Conservation (phyloP, 169 alveolate species). For the Plasmodium fragile region DNA sequence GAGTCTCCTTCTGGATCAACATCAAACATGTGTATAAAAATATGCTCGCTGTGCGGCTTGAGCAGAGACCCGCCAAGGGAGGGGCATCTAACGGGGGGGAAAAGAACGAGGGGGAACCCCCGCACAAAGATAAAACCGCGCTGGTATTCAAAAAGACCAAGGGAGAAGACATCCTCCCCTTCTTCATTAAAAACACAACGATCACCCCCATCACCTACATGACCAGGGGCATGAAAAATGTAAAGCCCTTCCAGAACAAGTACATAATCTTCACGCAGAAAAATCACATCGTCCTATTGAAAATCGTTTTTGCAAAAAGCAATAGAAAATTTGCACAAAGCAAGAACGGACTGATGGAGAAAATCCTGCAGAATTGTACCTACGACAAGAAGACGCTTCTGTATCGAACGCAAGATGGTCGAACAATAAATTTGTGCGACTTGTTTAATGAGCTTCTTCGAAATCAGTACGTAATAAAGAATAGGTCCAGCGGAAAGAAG, state of each 20-base stretch:
- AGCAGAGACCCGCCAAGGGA: background rate
- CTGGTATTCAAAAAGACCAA: slow-evolving; percentile 16
- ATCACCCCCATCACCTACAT: slow-evolving; percentile 18
- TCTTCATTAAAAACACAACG: slow-evolving; percentile 6
- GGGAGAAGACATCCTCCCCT: slow-evolving; percentile 29
- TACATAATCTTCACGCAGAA: slow-evolving; percentile 44
- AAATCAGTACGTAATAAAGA: slow-evolving; percentile 1
- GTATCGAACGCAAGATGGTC: background rate
- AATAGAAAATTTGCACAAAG: background rate
- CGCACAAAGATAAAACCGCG: background rate
- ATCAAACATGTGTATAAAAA: slow-evolving; percentile 10
- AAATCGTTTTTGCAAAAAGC: slow-evolving; percentile 10
- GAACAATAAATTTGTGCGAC: slow-evolving; percentile 10
- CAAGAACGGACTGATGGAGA: slow-evolving; percentile 4
- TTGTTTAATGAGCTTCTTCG: slow-evolving; percentile 12
- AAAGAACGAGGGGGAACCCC: background rate
- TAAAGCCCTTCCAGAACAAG: slow-evolving; percentile 25
- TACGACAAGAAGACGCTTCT: background rate
- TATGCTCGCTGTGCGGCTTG: background rate
- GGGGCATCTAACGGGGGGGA: background rate
- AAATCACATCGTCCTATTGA: slow-evolving; percentile 12
- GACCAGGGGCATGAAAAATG: slow-evolving; percentile 26
- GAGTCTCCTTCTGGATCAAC: slow-evolving; percentile 44
- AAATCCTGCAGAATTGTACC: background rate
- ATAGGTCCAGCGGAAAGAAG: background rate